Evolutionary conservation across 169 alveolate genomes (phyloP).

Genomic region (Theileria parva): DNA sequence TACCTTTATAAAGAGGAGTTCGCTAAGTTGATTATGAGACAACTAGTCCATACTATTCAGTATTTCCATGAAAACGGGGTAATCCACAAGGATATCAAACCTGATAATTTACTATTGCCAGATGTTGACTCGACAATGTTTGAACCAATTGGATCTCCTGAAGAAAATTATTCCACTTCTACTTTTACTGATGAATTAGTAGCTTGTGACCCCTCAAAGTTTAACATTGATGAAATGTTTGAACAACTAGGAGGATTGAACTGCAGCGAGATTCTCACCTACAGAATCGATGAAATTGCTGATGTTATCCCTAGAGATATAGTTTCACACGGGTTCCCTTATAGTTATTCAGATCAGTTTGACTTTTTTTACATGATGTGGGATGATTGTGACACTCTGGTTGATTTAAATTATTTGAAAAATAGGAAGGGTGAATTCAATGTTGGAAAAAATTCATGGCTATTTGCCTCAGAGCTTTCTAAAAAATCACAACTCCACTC

Average conservation of each 20-base stretch:
- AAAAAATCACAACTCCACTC: not conserved
- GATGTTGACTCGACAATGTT: not conserved
- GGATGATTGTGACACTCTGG: constrained; percentile 3
- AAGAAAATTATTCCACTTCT: not conserved
- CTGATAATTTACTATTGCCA: constrained; percentile 71
- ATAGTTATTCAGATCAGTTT: not conserved
- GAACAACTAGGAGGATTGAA: not conserved
- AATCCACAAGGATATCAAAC: constrained; percentile 78
- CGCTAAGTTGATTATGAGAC: constrained; percentile 45
- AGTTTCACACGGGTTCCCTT: constrained; percentile 12
- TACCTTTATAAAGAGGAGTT: constrained; percentile 35
- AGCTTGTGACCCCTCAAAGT: not conserved
- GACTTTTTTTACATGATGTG: constrained; percentile 11
- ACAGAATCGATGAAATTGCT: not conserved
- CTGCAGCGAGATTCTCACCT: not conserved
- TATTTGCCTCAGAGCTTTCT: not conserved
- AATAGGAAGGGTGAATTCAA: not conserved
- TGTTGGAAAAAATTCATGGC: not conserved
- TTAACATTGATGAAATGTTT: not conserved
- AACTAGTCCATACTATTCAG: constrained; percentile 15
- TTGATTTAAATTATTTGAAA: not conserved
- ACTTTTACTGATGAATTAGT: not conserved
- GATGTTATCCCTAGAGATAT: not conserved
- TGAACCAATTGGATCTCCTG: constrained; percentile 21
- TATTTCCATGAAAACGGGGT: constrained; percentile 54